These are phyloP conservation scores for Boeremia exigua DNA, from an alignment of 2,329 filamentous ascomycete genomes.

Conservation along the genomic window DNA sequence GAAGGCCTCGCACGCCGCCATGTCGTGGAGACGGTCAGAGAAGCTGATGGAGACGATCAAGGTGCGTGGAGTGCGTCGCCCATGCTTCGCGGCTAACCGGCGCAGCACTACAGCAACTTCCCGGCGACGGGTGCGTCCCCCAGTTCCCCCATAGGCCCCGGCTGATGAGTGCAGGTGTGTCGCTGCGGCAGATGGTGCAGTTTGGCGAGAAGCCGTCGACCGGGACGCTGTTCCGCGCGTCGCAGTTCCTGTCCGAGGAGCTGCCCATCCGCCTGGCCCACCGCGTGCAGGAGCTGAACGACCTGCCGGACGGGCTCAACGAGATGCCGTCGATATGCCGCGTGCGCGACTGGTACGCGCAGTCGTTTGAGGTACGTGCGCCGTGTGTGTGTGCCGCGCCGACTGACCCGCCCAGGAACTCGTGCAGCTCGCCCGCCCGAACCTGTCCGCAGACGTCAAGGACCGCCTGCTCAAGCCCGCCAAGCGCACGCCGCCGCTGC, in stretches of 20 bases:
- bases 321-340: constrained; percentile 97
- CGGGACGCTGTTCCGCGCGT: constrained; percentile 94
- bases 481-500: constrained; percentile 66
- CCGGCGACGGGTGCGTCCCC: constrained; percentile 91
- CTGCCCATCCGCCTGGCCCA: constrained; percentile 95
- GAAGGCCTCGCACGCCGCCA: constrained; percentile 57
- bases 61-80: constrained; percentile 32
- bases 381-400: constrained; percentile 9
- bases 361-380: constrained; percentile 89
- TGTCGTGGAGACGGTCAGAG: constrained; percentile 94
- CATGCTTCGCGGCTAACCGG: constrained; percentile 30
- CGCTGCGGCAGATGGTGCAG: constrained; percentile 98
- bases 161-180: constrained; percentile 54
- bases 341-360: constrained; percentile 98
- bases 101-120: constrained; percentile 86
- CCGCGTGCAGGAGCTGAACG: constrained; percentile 90
- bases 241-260: constrained; percentile 97
- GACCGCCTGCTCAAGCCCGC: constrained; percentile 76
- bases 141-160: neutral
- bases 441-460: constrained; percentile 75
- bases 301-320: constrained; percentile 91
- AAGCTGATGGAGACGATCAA: constrained; percentile 95
- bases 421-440: constrained; percentile 80
- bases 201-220: constrained; percentile 92
- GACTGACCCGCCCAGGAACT: constrained; percentile 73